Evolutionary conservation across 768 basidiomycete genomes (phyloP).

Genomic region (Pisolithus sp.): DNA sequence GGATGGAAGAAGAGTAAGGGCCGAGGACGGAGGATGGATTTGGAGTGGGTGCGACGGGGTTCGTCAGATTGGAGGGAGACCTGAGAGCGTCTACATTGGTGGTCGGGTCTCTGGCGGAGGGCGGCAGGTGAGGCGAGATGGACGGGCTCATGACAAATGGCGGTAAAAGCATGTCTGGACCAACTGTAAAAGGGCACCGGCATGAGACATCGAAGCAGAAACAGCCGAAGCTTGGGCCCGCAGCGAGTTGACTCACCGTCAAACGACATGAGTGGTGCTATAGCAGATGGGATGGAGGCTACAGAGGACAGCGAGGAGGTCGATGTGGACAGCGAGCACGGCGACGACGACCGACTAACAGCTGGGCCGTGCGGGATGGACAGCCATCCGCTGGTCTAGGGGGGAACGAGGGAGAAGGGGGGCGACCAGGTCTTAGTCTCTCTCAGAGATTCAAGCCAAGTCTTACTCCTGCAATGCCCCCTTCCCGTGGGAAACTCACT

Average conservation of each 20-base stretch:
- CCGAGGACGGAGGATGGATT: conserved; percentile 15
- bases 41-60: conserved; percentile 3
- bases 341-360: conserved; percentile 10
- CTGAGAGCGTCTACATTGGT: conserved; percentile 8
- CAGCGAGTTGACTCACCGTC: too few relatives aligned
- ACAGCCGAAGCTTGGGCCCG: too few relatives aligned
- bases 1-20: neutral
- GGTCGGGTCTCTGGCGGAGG: conserved; percentile 8
- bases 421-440: neutral
- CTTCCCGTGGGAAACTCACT: too few relatives aligned
- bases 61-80: conserved; percentile 8
- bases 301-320: neutral
- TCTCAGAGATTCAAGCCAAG: neutral
- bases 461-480: too few relatives aligned
- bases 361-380: neutral
- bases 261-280: too few relatives aligned
- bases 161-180: conserved; percentile 3
- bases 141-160: conserved; percentile 5
- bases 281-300: too few relatives aligned
- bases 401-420: conserved; percentile 4
- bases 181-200: conserved; percentile 4
- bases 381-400: conserved; percentile 2
- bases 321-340: neutral
- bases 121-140: conserved; percentile 10
- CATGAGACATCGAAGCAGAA: conserved; percentile 1